Base-by-base conservation (phyloP, 148 eudicot genomes). In the Dysphania ambrosioides region DNA sequence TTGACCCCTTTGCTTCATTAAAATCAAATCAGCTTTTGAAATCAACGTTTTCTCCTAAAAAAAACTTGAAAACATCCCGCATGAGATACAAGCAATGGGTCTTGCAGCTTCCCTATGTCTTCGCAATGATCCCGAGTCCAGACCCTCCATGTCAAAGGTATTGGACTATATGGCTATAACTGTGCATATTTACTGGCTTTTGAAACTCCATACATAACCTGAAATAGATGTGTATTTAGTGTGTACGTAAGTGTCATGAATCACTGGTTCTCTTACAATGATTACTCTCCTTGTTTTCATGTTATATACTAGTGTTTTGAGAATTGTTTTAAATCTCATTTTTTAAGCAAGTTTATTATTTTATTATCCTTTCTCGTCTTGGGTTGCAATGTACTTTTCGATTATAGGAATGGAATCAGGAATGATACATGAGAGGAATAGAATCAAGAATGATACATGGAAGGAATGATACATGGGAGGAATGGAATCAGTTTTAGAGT, bases 131-230 rank as follows among this genome's bases (percentile, higher is more conserved):
- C 98, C 98, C 59, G 88, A 89, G 58, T 75, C 83, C 47, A 78
- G 98, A 82, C 98, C 98, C 47, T 82, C 91, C 47, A 89, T 93
- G 97, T 89, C 98, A 70, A 93, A 93, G 98, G 98, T n/a, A n/a
- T n/a, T n/a, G n/a, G n/a, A n/a, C n/a, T n/a, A n/a, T n/a, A n/a
- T n/a, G n/a, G n/a, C n/a, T n/a, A n/a, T 38, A n/a, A 40, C 59
- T 41, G 38, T 40, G 59, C 29, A 36, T 65, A 72, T 67, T 58
- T 40, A 30, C 59, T 34, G 57, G 42, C 77, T 73, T 24, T n/a
- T 59, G 15, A 32, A 59, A 34, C 27, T 24, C 11, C 70, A 61
- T 65, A 44, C 31, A 66, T 66, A 40, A 40, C 23, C 12, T 23
- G 61, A 42, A 59, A 1, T 65, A 40, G 74, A 62, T 68, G 66